Evolutionary conservation across 1,139 yeast species (phyloP).

Genomic region (Blastobotrys capitulatus): DNA sequence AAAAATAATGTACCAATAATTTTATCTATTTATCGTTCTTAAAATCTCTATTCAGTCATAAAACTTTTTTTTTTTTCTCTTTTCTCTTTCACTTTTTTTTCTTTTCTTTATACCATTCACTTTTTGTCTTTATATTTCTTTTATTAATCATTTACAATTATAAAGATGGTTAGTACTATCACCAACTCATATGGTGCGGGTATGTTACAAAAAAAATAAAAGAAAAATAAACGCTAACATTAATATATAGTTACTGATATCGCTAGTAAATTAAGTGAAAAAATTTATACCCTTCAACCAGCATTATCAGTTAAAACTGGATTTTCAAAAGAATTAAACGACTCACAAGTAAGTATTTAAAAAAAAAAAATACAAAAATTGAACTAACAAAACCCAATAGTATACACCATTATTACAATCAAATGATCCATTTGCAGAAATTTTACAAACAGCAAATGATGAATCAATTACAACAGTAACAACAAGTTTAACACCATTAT

Average conservation of each 20-base stretch:
- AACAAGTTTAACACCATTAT: constrained; percentile 49
- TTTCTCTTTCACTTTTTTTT: constrained; percentile 1
- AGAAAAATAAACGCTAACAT: not conserved
- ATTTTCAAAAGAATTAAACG: constrained; percentile 28
- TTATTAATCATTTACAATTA: not conserved
- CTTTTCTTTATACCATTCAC: not conserved
- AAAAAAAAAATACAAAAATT: not conserved
- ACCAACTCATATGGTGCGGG: constrained; percentile 9
- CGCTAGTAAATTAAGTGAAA: constrained; percentile 31
- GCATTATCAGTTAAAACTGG: constrained; percentile 42
- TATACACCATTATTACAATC: constrained; percentile 38
- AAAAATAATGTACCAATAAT: no score
- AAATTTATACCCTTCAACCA: constrained; percentile 43
- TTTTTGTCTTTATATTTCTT: not conserved
- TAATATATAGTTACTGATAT: constrained; percentile 27
- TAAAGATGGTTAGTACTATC: constrained; percentile 1
- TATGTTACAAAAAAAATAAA: not conserved
- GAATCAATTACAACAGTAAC: constrained; percentile 29
- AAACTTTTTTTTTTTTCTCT: no score
- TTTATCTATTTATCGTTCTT: no score
- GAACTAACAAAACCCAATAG: constrained; percentile 12
- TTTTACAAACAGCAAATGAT: constrained; percentile 29
- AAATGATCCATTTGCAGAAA: constrained; percentile 50
- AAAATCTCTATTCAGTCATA: no score
- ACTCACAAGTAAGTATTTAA: constrained; percentile 10